Evolutionary conservation across 2,329 filamentous ascomycete species (phyloP), one percentile per base, ranked within the genome.

Genomic region (Aspergillus sp.): DNA sequence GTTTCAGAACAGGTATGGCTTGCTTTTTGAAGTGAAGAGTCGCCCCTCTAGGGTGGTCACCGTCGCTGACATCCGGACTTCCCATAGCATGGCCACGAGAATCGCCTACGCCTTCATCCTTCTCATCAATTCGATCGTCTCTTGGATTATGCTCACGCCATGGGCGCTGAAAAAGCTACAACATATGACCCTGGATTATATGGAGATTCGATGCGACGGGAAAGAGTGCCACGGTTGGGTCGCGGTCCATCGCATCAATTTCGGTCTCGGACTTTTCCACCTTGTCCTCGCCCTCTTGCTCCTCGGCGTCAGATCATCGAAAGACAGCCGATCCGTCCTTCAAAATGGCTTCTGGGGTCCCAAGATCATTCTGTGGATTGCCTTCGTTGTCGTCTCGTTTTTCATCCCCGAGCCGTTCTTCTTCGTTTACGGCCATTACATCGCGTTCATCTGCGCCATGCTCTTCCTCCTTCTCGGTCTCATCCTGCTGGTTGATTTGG

Each of bases 301-400:
- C 42, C 80, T 97, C 50, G 94, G 94, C 47, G 91, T 99, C 47
- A 85, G 84, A 49, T 91, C 86, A 45, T 94, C 92, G 20, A 94
- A 89, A 71, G 89, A 96, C 70, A 88, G 88, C 42, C 88, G 94
- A 59, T 92, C 94, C 2, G 83, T 85, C 16, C 82, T 99, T 49
- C 94, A 99, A 70, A 99, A 99, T 75, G 94, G 93, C n/a, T 99
- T 91, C 74, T 99, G 94, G 94, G 94, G 92, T 1, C 94, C 94
- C 43, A 99, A 99, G 77, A 82, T 99, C 53, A 84, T 97, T 55
- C 84, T 86, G 48, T 99, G 94, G 94, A 69, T 97, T 46, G 85
- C 81, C 13, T 83, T 97, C 61, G 86, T 97, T 55, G 89, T 97
- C 54, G 70, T 96, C 53, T 96, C 92, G 21, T 99, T 97, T 78